Base-by-base conservation (phyloP, 1,139 yeast species). In the Saccharomyces pastorianus region DNA sequence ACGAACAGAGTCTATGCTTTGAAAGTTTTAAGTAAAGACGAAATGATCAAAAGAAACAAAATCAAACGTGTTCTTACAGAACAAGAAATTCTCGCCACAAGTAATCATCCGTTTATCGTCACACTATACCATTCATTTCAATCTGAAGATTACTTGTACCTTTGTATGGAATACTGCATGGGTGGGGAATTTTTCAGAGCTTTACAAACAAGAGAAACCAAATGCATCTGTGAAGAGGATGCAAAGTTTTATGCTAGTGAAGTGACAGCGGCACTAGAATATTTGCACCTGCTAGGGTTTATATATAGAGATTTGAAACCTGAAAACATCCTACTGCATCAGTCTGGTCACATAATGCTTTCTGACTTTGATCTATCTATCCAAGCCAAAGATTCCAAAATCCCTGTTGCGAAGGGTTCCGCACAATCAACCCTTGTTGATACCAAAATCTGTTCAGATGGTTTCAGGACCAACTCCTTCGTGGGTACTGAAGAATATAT, bases 101-200 rank as follows among this genome's bases (percentile, higher is more conserved):
- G 95, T 51, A 90, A 91, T 68, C 99, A 95, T 70, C 99, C 99
- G 0, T 95, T 95, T 65, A 93, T 95, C 64, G 98, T 95, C 47
- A 90, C 99, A 0, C 76, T 95, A 48, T 91, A 95, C 67, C 99
- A 95, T 71, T 90, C 97, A 0, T 95, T 95, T 74, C 99, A 95
- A 71, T 86, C 96, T 11, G 95, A 88, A 55, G 97, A 91, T 61
- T 84, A 87, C 66, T 73, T 95, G n/a, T 95, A 91, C 66, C 79
- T 95, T 52, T 95, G 99, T 69, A 91, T 95, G 96, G 99, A 95
- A 70, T 95, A 93, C 66, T 95, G 99, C 68, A 90, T 93, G 95
- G 99, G 99, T 23, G 99, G 99, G 50, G 99, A 95, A 71, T 95
- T 95, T 68, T 95, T 95, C 76, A 76, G 99, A 56, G 99, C 99